Evolutionary conservation across 2,329 filamentous ascomycete species (phyloP), one percentile per base, ranked within the genome.

Genomic region (Pseudocercospora eumusae): DNA sequence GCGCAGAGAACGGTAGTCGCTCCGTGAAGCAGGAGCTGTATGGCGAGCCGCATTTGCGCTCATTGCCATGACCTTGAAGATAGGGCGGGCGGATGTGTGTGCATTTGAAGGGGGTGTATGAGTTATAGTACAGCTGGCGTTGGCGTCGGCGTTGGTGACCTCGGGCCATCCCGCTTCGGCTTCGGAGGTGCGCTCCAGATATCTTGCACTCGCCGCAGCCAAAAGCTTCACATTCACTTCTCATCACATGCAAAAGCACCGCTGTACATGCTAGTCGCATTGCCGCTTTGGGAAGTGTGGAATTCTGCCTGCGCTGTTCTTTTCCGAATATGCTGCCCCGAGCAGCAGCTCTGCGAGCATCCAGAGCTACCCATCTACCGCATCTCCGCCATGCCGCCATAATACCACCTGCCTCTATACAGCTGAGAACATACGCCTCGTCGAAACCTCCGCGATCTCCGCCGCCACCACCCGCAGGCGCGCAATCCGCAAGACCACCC

Each of bases 1-100:
- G 82, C 81, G 75, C 77, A 75, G 68, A 68, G 68, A 40, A 58
- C 78, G 64, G 66, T 57, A 3, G 73, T 74, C 28, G 52, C 52
- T 68, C 73, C 76, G 60, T 68, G 71, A 28, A 65, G 56, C 31
- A 72, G 66, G 25, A 77, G 57, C 58, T 73, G 68, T 9, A 75
- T 64, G 44, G 68, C 66, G 53, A 75, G 64, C 66, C 76, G 61
- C 59, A 71, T 64, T 33, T 67, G 71, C 72, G 76, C 78, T 75
- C 59, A 18, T 20, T 18, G 52, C 52, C 52, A 40, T 54, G 52
- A n/a, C 31, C 52, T 55, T 50, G 47, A 49, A 47, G n/a, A 42
- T 25, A 25, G 27, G 55, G 65, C 62, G 66, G 50, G 55, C 23
- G 21, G 47, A 49, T 49, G 54, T 52, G 64, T 64, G 66, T 57